Evolutionary conservation across 371 early-diverging fungal species (phyloP), one percentile per base, ranked within the genome.

Genomic region (Mortierella sp.): DNA sequence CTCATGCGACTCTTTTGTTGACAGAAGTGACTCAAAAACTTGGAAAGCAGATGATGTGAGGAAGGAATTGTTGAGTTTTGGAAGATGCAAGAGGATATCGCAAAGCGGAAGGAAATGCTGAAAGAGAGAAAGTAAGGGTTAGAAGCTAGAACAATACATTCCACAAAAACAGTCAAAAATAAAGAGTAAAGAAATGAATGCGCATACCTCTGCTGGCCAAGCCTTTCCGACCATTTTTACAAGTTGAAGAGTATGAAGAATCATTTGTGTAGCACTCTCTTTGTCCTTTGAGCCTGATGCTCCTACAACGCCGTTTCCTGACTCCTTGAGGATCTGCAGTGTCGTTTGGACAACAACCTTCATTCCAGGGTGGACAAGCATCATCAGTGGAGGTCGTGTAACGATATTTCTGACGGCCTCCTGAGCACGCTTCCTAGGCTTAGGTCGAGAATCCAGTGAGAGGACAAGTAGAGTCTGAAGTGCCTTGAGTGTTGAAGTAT

Each of bases 361-460:
- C 46, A 94, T 91, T 37, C 93, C 94, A 16, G 98, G 98, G 77
- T 97, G 97, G 46, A 87, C 81, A 4, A 84, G 57, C 57, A 88
- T 84, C 18, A 96, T 95, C 25, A 93, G 88, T 45, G 97, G 95
- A 25, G 93, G 92, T 51, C 82, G 82, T 4, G 86, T 81, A 45
- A 96, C 81, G 48, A 97, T 85, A 21, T 82, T 80, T 30, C 86
- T 84, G 53, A 94, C 87, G 14, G 93, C 94, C 62, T 96, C 97
- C 68, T 94, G 95, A 25, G 96, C 96, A 62, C 91, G 85, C 83
- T 93, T 92, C 28, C 97, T 89, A 50, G 97, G 93, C 88, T 97
- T 97, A 52, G 97, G 96, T 46, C 96, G 88, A 47, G 87, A 86
- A 74, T 97, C 97, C 9, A 93, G 86, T 44, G 92, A 88, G 60